Percentiles rank a stretch among this genome's conserved stretches.
These are phyloP conservation scores for Cytospora piceicola DNA, from an alignment of 2,329 filamentous ascomycete species.

Conservation along the genomic window DNA sequence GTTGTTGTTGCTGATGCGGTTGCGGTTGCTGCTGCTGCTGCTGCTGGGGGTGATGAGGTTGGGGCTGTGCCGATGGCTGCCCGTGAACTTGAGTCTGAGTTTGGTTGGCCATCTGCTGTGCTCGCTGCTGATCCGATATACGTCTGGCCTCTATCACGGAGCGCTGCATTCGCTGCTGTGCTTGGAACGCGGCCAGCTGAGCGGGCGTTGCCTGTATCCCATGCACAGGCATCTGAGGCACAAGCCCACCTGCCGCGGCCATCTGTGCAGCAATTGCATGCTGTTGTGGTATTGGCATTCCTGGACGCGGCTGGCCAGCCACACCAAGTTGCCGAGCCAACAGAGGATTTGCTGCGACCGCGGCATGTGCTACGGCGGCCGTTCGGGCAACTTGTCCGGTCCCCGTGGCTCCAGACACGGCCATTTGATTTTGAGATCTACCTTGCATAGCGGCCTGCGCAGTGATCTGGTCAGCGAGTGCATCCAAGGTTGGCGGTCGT, in stretches of 20 bases:
- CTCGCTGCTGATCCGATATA: slow-evolving; percentile 67
- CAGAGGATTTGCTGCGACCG: slow-evolving; percentile 36
- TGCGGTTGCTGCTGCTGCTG: slow-evolving; percentile 40
- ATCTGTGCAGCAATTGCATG: slow-evolving; percentile 56
- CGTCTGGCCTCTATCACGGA: slow-evolving; percentile 66
- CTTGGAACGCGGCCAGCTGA: slow-evolving; percentile 65
- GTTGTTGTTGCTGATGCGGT: slow-evolving; percentile 36
- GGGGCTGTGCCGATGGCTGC: slow-evolving; percentile 44
- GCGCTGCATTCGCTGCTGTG: slow-evolving; percentile 64
- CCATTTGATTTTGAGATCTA: slow-evolving; percentile 50
- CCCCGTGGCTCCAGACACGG: slow-evolving; percentile 48
- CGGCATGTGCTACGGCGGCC: slow-evolving; percentile 37
- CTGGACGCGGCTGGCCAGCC: slow-evolving; percentile 52
- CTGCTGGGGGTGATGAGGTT: slow-evolving; percentile 43
- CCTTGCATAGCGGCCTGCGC: slow-evolving; percentile 46
- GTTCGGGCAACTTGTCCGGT: slow-evolving; percentile 42
- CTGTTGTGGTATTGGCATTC: slow-evolving; percentile 55
- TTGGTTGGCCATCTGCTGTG: slow-evolving; percentile 27
- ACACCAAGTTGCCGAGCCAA: slow-evolving; percentile 48
- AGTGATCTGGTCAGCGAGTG: slow-evolving; percentile 38
- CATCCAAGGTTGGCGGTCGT: slow-evolving; percentile 35
- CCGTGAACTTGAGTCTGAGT: slow-evolving; percentile 39
- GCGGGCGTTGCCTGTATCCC: slow-evolving; percentile 64
- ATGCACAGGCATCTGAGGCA: slow-evolving; percentile 59
- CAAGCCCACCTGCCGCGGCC: slow-evolving; percentile 49